These are phyloP conservation scores for Sporisorium graminicola DNA, from an alignment of 1,284 basidiomycete species.

Conservation along the genomic window DNA sequence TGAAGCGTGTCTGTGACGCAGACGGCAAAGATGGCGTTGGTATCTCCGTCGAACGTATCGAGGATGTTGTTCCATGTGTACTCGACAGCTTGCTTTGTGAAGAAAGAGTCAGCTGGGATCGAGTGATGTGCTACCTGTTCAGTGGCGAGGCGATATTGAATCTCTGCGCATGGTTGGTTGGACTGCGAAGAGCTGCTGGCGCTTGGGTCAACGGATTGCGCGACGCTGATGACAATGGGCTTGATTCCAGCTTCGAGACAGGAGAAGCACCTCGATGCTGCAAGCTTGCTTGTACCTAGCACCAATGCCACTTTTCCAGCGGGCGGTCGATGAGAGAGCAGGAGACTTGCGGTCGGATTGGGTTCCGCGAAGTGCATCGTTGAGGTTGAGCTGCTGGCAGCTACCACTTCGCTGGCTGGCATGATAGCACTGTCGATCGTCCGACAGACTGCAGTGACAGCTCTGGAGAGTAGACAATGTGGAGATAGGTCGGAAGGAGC, in stretches of 20 bases:
- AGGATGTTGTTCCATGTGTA: constrained; percentile 20
- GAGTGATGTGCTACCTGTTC: constrained; percentile 74
- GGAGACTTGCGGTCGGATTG: constrained; percentile 42
- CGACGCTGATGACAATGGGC: constrained; percentile 76
- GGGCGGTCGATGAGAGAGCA: constrained; percentile 51
- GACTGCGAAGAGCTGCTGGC: neutral
- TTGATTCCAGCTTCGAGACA: constrained; percentile 84
- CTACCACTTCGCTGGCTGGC: neutral
- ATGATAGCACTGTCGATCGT: neutral
- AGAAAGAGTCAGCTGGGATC: constrained; percentile 9
- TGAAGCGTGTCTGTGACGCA: constrained; percentile 68
- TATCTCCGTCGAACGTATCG: constrained; percentile 24
- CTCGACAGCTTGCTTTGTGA: constrained; percentile 11
- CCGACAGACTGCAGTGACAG: too few relatives aligned
- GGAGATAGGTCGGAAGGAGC: neutral
- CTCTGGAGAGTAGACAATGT: neutral
- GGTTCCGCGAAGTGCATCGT: constrained; percentile 30
- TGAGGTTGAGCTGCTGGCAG: constrained; percentile 7
- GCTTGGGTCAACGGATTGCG: neutral
- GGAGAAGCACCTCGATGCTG: constrained; percentile 83
- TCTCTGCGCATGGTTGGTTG: constrained; percentile 76
- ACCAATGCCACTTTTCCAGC: constrained; percentile 72
- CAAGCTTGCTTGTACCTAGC: constrained; percentile 81
- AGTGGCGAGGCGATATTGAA: constrained; percentile 26
- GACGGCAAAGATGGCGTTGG: constrained; percentile 56